Percentiles rank a stretch among this genome's conserved stretches.
These are phyloP conservation scores for Blastobotrys proliferans DNA, from an alignment of 1,139 yeast genomes.

Conservation along the genomic window DNA sequence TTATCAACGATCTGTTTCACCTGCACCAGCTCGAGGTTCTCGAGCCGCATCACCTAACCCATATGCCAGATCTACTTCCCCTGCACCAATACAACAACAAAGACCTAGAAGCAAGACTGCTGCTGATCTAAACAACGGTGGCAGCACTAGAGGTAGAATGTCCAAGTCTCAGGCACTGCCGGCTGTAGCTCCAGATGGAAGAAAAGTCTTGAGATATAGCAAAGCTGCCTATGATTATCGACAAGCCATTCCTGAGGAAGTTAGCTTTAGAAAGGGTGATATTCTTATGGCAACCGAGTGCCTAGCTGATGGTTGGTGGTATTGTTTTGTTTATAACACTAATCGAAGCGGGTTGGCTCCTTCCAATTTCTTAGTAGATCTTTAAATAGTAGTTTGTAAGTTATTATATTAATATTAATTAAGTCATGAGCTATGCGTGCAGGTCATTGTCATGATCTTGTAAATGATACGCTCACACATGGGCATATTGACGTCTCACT, in stretches of 20 bases:
- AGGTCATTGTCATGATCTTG: too few species aligned
- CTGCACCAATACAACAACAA: constrained; percentile 12
- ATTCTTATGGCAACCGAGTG: constrained; percentile 62
- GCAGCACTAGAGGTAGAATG: constrained; percentile 9
- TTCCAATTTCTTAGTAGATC: constrained; percentile 50
- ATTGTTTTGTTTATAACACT: constrained; percentile 60
- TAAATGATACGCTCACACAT: too few species aligned
- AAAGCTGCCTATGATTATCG: constrained; percentile 68
- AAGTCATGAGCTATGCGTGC: too few species aligned
- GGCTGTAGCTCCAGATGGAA: constrained; percentile 41
- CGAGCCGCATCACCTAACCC: constrained; percentile 18
- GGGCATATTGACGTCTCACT: too few species aligned
- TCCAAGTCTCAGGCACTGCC: constrained; percentile 12
- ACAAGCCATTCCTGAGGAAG: constrained; percentile 77
- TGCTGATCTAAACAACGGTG: constrained; percentile 20
- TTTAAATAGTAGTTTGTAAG: neutral
- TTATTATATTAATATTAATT: neutral
- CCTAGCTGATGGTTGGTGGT: constrained; percentile 92
- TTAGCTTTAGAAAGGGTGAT: constrained; percentile 71
- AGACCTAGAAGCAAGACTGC: constrained; percentile 26
- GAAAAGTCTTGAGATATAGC: constrained; percentile 55
- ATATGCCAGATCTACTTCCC: constrained; percentile 18
- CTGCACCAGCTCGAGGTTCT: constrained; percentile 13
- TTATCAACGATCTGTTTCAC: constrained; percentile 15
- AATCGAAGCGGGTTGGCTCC: constrained; percentile 71